Conservation (phyloP, 2,329 filamentous ascomycete genomes). For the Paecilomyces dactylethromorphus region DNA sequence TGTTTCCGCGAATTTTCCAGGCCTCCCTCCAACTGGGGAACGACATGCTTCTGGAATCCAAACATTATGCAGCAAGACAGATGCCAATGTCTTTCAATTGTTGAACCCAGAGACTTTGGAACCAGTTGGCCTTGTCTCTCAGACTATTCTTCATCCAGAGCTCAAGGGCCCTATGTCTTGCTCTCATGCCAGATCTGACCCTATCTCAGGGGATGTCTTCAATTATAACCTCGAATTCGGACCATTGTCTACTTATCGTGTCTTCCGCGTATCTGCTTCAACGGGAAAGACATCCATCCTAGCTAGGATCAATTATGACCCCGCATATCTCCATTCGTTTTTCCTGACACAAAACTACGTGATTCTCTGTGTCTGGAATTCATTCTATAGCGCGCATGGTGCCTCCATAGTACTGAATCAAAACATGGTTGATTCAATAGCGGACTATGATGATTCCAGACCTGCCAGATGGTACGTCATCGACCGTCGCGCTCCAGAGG, state of each 20-base stretch:
- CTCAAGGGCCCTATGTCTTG: conserved; percentile 62
- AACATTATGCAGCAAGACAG: conserved; percentile 54
- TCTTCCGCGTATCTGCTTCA: conserved; percentile 59
- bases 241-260: conserved; percentile 52
- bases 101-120: conserved; percentile 67
- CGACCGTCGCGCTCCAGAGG: conserved; percentile 46
- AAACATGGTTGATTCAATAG: conserved; percentile 64
- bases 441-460: conserved; percentile 52
- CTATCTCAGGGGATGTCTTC: conserved; percentile 65
- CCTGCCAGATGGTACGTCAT: conserved; percentile 67
- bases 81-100: conserved; percentile 51
- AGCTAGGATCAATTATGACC: conserved; percentile 52
- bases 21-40: conserved; percentile 31
- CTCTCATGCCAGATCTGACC: conserved; percentile 67
- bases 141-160: conserved; percentile 58
- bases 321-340: conserved; percentile 78
- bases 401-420: conserved; percentile 56
- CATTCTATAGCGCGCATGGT: conserved; percentile 54
- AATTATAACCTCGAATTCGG: conserved; percentile 74
- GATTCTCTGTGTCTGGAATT: conserved; percentile 65
- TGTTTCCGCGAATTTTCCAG: conserved; percentile 59
- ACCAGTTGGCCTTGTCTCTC: conserved; percentile 58
- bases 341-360: conserved; percentile 67
- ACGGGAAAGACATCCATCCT: conserved; percentile 65
- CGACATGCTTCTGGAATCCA: conserved; percentile 33